phyloP scores from a whole-genome alignment of 2,329 filamentous ascomycete species.

The Calcarisporium arbuscula region DNA sequence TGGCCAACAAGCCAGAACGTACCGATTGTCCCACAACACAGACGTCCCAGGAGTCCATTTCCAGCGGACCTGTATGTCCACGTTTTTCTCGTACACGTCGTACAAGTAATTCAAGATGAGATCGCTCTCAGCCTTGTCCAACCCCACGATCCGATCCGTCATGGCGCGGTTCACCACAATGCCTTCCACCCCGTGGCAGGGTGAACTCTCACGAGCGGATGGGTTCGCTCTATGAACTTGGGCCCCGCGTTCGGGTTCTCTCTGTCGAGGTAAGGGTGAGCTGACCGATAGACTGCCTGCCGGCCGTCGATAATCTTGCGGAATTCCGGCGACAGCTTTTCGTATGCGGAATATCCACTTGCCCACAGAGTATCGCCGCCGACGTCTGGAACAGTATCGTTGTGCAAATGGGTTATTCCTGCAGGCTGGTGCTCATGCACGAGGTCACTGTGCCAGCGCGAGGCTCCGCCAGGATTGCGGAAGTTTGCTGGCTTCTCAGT shows the following conservation, averaged over 20 bases:
- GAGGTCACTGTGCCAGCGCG: conserved; percentile 64
- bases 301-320: conserved; percentile 64
- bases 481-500: conserved; percentile 56
- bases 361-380: conserved; percentile 72
- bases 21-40: conserved; percentile 67
- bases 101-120: conserved; percentile 60
- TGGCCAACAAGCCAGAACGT: conserved; percentile 15
- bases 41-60: conserved; percentile 62
- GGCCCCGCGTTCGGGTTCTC: conserved; percentile 54
- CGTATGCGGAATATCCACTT: conserved; percentile 63
- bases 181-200: conserved; percentile 71
- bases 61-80: conserved; percentile 68
- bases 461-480: conserved; percentile 60
- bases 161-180: conserved; percentile 64
- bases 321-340: conserved; percentile 65
- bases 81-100: conserved; percentile 61
- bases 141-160: conserved; percentile 61
- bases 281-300: conserved; percentile 57
- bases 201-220: conserved; percentile 64
- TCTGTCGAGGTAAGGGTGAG: conserved; percentile 62
- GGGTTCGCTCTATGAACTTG: conserved; percentile 58
- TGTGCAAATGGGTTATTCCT: conserved; percentile 64
- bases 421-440: conserved; percentile 67
- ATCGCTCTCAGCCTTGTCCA: conserved; percentile 65
- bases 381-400: conserved; percentile 57